Evolutionary conservation across 495 filamentous ascomycete genomes (phyloP).

Genomic region (Lichina pygmaea): DNA sequence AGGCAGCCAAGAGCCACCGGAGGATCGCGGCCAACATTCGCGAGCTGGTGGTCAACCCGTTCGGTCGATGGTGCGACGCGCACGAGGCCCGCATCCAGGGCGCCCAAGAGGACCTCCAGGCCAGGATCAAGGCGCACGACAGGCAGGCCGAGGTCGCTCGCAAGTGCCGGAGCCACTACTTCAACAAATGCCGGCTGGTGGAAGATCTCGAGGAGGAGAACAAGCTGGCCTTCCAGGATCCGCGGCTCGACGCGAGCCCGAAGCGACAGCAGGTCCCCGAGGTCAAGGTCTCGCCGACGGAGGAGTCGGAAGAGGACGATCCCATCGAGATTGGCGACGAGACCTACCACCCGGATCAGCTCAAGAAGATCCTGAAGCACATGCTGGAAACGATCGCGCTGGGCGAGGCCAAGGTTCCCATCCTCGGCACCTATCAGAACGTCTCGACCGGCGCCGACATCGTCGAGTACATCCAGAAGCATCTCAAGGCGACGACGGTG

Average conservation of each 20-base stretch:
- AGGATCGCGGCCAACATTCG: constrained; percentile 92
- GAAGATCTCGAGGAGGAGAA: constrained; percentile 97
- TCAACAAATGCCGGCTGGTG: constrained; percentile 90
- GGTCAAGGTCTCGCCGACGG: constrained; percentile 29
- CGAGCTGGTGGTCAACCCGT: constrained; percentile 81
- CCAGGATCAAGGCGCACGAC: constrained; percentile 71
- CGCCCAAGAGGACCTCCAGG: constrained; percentile 80
- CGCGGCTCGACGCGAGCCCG: constrained; percentile 22
- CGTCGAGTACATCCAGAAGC: constrained; percentile 74
- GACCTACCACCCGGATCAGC: constrained; percentile 50
- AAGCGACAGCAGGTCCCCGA: constrained; percentile 21
- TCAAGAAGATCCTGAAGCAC: constrained; percentile 71
- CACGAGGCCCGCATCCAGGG: constrained; percentile 75
- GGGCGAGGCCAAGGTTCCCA: constrained; percentile 78
- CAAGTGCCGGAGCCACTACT: constrained; percentile 86
- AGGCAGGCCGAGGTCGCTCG: constrained; percentile 72
- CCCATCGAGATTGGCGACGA: constrained; percentile 78
- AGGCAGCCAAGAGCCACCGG: constrained; percentile 67
- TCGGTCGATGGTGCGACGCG: constrained; percentile 81
- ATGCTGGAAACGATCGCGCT: constrained; percentile 70
- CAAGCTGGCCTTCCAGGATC: constrained; percentile 85
- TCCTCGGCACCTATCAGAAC: constrained; percentile 83
- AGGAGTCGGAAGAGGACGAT: constrained; percentile 36
- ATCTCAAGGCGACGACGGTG: constrained; percentile 59
- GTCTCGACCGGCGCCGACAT: constrained; percentile 76